Percentiles rank a stretch among this genome's conserved stretches.
phyloP scores from a whole-genome alignment of 176 grass and related monocot genomes.

The Bolboschoenus planiculmis region DNA sequence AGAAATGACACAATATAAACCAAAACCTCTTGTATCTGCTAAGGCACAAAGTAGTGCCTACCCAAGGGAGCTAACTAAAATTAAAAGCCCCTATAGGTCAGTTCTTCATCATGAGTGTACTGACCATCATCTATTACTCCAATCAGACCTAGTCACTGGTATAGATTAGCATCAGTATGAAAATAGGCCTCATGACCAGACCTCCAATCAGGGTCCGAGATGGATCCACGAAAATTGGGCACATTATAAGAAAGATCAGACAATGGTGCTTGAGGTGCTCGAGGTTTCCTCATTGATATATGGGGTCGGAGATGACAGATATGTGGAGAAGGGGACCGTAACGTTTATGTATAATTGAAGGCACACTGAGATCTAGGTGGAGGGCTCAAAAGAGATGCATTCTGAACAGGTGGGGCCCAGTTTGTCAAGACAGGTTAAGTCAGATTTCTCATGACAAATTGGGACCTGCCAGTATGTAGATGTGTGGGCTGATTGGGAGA shows the following conservation, averaged over 20 bases:
- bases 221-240: background rate
- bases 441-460: background rate
- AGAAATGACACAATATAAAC: background rate
- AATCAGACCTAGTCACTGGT: background rate
- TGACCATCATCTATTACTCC: background rate
- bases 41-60: background rate
- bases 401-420: background rate
- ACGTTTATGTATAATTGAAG: background rate
- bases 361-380: background rate
- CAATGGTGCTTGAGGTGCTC: background rate
- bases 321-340: background rate
- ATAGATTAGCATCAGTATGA: background rate
- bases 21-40: background rate
- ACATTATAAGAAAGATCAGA: background rate
- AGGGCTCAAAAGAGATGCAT: background rate
- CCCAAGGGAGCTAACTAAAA: background rate
- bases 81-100: background rate
- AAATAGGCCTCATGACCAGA: background rate
- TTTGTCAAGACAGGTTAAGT: background rate
- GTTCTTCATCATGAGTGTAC: background rate
- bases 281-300: background rate
- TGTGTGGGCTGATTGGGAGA: background rate
- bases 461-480: background rate
- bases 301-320: background rate
- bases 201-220: background rate